Evolutionary conservation across 78 protist species (phyloP).

Genomic region (Speleostelium caveatum): DNA sequence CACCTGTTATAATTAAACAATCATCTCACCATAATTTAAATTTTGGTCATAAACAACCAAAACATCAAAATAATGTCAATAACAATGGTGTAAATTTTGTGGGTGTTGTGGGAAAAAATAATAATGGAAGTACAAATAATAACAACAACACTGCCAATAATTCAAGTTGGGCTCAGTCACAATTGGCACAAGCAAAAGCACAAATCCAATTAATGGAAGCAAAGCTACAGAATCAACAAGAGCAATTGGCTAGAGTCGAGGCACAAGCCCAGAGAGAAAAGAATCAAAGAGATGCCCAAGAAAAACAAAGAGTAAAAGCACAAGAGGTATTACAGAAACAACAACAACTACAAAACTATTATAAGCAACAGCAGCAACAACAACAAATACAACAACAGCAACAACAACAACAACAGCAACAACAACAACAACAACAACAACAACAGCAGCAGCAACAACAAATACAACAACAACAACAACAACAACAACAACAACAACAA

Average conservation of each 20-base stretch:
- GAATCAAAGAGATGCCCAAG: constrained; percentile 10
- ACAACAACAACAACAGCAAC: constrained; percentile 19
- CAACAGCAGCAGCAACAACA: constrained; percentile 23
- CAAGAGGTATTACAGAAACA: constrained; percentile 5
- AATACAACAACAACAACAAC: constrained; percentile 18
- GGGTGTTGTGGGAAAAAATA: too few relatives aligned
- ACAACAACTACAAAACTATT: constrained; percentile 28
- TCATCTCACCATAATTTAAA: too few relatives aligned
- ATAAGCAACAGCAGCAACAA: constrained; percentile 16
- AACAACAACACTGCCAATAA: not conserved
- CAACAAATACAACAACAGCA: constrained; percentile 32
- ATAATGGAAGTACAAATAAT: not conserved
- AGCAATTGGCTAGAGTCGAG: not conserved
- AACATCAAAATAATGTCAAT: not conserved
- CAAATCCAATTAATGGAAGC: constrained; percentile 12
- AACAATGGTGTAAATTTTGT: too few relatives aligned
- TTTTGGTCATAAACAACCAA: not conserved
- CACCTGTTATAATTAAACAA: too few relatives aligned
- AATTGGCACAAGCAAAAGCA: constrained; percentile 10
- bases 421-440: constrained; percentile 7
- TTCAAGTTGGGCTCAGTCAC: too few relatives aligned
- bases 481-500: constrained; percentile 16
- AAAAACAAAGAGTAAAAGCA: constrained; percentile 18
- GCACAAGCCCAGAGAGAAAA: constrained; percentile 40
- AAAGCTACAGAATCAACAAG: constrained; percentile 17